Evolutionary conservation across 2,329 filamentous ascomycete genomes (phyloP).

Genomic region (Penicillium sp.): DNA sequence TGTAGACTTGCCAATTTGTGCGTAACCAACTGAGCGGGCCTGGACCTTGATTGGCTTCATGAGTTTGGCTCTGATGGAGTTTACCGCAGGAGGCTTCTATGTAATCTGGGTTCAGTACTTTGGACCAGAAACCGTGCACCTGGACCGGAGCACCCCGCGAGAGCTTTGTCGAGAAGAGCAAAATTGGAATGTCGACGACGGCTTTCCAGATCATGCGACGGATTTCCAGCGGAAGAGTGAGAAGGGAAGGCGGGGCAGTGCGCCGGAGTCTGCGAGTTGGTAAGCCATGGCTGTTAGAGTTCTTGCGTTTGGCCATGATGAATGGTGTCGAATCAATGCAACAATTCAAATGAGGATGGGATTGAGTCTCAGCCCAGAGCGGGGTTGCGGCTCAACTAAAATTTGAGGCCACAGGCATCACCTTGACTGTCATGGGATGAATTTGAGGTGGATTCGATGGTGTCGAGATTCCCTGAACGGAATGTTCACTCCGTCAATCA

Average conservation of each 20-base stretch:
- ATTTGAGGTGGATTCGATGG: no score
- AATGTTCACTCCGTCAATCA: no score
- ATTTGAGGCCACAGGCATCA: neutral
- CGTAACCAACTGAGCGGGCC: neutral
- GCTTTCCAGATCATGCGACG: neutral
- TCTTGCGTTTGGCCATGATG: no score
- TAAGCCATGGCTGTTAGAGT: slow-evolving; percentile 15
- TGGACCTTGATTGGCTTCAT: neutral
- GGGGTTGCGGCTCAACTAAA: neutral
- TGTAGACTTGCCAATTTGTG: neutral
- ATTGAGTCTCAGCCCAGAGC: neutral
- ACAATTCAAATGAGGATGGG: no score
- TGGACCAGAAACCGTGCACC: neutral
- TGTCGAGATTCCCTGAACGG: no score
- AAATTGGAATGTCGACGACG: neutral
- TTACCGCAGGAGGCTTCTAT: neutral
- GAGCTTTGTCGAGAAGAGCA: no score
- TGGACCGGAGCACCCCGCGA: no score
- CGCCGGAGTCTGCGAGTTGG: slow-evolving; percentile 16
- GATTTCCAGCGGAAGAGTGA: neutral
- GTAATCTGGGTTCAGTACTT: neutral
- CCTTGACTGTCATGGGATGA: no score
- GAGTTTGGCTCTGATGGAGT: neutral
- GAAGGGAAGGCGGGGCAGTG: neutral
- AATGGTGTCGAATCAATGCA: no score